Evolutionary conservation across 306 rosid genomes (phyloP), one percentile per base, ranked within the genome.

Genomic region (Castanea crenata): DNA sequence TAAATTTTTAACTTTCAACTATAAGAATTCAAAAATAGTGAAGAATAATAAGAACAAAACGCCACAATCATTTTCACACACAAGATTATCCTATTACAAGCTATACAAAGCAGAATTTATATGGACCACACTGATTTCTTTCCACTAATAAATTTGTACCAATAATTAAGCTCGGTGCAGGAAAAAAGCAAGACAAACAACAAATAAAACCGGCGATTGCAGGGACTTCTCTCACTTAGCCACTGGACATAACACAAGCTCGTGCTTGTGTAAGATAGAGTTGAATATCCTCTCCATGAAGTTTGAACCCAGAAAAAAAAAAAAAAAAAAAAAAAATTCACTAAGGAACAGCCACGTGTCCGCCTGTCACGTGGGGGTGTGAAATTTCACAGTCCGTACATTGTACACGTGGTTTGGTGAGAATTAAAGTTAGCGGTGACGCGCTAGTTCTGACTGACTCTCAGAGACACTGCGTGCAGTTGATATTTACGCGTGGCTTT

Each of bases 401-500:
- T 13, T 27, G 1, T 5, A 81, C 82, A 78, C 82, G 83, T 83
- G 79, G 74, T 74, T 32, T 23, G 73, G 76, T 74, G 57, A 46
- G 4, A 63, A 25, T 32, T 55, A n/a, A 51, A 11, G 75, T 27
- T 77, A 70, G 75, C 49, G 71, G 70, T 73, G 85, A 73, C 82
- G 71, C 56, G 10, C 19, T 20, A 23, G 38, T 21, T 44, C 76
- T 55, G n/a, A 41, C 59, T 70, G 49, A 41, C 46, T 41, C 46
- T 41, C 46, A 41, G 46, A 41, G 46, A 41, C 21, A 57, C 15
- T 57, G 32, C 38, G 6, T 16, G 21, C 38, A 29, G 52, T 69
- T 5, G 69, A 64, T 73, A 11, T 38, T 20, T 38, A 59, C 81
- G 67, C 83, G 86, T 73, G 86, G 86, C 81, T 34, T 7, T 6